These are phyloP conservation scores for Symbiotaphrina buchneri DNA, from an alignment of 495 filamentous ascomycete genomes.

Conservation along the genomic window DNA sequence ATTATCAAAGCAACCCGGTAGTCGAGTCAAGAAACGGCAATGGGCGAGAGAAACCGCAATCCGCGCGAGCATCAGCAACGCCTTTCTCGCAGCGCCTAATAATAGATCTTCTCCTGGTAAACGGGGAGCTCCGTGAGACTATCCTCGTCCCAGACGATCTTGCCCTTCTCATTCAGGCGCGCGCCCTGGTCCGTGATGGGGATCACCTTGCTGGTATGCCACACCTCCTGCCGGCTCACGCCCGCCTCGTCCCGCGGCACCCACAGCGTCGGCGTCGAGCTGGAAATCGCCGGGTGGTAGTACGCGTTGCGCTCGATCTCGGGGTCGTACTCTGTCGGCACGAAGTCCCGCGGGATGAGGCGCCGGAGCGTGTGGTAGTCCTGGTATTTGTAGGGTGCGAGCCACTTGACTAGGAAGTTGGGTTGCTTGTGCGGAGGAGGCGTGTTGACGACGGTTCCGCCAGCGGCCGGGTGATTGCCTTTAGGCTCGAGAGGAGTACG, in stretches of 20 bases:
- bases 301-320: constrained; percentile 36
- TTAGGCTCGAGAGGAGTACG: too few species aligned
- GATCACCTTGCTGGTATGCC: constrained; percentile 27
- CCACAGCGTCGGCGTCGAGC: constrained; percentile 38
- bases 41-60: too few species aligned
- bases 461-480: constrained; percentile 12
- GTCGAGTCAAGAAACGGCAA: too few species aligned
- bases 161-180: constrained; percentile 37
- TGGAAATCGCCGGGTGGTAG: constrained; percentile 41
- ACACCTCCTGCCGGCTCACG: constrained; percentile 36
- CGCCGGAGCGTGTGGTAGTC: constrained; percentile 51
- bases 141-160: constrained; percentile 28
- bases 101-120: constrained; percentile 13
- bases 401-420: constrained; percentile 41
- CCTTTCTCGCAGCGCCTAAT: too few species aligned
- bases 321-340: constrained; percentile 24
- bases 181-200: constrained; percentile 40
- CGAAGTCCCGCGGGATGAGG: constrained; percentile 37
- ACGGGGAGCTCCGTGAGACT: constrained; percentile 14
- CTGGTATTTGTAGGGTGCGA: constrained; percentile 56
- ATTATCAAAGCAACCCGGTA: too few species aligned
- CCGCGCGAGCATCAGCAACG: too few species aligned
- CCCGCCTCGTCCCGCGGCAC: constrained; percentile 43
- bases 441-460: constrained; percentile 8
- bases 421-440: constrained; percentile 17